Base-by-base conservation (phyloP, 345 rosid genomes). In the Carallia pectinifolia region DNA sequence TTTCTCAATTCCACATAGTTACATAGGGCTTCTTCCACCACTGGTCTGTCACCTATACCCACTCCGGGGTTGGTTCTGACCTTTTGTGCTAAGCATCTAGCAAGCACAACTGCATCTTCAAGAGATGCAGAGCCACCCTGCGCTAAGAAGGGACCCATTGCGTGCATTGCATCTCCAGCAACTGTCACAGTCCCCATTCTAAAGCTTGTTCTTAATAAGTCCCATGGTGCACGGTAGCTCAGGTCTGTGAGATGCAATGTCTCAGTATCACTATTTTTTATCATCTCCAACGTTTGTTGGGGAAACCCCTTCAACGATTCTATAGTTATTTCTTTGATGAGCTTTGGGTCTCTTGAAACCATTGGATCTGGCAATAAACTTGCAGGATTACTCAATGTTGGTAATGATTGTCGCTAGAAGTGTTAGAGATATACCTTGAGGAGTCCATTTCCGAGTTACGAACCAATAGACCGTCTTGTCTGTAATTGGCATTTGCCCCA, bases 101-200 rank as follows among this genome's bases (percentile, higher is more conserved):
- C 70, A 8, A 76, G 62, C 47, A 76, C 60, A 29, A 72, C 67
- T 0, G 79, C 81, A 23, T 75, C 81, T 62, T 81, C 84, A 9
- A 81, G 56, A 2, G 77, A 70, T 6, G 77, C 77, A 0, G 81
- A 52, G n/a, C 84, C 84, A 1, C 76, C 84, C 54, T 81, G 84
- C 6, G 80, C 80, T 1, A 74, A 9, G 50, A 79, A 82, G 0
- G 81, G 85, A 10, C 71, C 78, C 80, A 76, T 78, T 31, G 71
- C 78, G 19, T 81, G 85, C 82, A 82, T 70, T 5, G 83, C 81
- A 16, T 80, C 83, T 48, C 83, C 83, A 2, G 76, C 83, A 8
- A 80, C 78, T 27, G 71, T 63, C 61, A 76, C 61, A 0, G 76
- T 16, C 7, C 70, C 81, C 33, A 40, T 62, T n/a, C 67, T 23